Conservation (phyloP, 805 yeast species). For the Candida chilensis region DNA sequence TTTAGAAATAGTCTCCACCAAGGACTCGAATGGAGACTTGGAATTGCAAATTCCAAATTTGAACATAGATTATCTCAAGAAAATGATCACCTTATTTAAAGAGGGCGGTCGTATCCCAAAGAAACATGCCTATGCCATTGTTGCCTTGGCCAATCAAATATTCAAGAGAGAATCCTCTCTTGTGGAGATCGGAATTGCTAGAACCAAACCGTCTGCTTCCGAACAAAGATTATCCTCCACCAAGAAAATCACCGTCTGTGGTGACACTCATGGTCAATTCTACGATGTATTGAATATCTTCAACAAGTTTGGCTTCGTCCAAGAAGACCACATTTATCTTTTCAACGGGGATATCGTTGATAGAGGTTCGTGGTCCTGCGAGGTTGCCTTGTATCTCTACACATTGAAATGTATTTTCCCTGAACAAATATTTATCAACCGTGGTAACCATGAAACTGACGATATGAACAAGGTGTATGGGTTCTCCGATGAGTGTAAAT, state of each 20-base stretch:
- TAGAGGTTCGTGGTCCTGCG: conserved; percentile 97
- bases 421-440: conserved; percentile 57
- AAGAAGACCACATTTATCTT: conserved; percentile 59
- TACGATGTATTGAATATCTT: conserved; percentile 83
- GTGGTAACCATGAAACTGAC: conserved; percentile 96
- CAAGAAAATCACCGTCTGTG: conserved; percentile 72
- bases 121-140: conserved; percentile 73
- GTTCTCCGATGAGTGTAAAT: conserved; percentile 91
- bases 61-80: conserved; percentile 48
- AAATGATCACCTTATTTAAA: conserved; percentile 65
- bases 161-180: conserved; percentile 62
- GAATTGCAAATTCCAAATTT: conserved; percentile 24
- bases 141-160: conserved; percentile 60
- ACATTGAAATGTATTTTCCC: conserved; percentile 75
- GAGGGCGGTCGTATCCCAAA: conserved; percentile 70
- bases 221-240: conserved; percentile 15
- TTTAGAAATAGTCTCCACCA: conserved; percentile 29
- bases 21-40: conserved; percentile 11
- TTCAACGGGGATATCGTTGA: conserved; percentile 98
- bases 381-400: conserved; percentile 78
- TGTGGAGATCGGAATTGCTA: conserved; percentile 53
- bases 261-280: conserved; percentile 97
- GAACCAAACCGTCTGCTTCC: conserved; percentile 9
- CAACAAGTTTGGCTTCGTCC: conserved; percentile 62
- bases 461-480: conserved; percentile 97